phyloP scores from a whole-genome alignment of 352 stramenopile genomes.

The Phytopythium aichiense region DNA sequence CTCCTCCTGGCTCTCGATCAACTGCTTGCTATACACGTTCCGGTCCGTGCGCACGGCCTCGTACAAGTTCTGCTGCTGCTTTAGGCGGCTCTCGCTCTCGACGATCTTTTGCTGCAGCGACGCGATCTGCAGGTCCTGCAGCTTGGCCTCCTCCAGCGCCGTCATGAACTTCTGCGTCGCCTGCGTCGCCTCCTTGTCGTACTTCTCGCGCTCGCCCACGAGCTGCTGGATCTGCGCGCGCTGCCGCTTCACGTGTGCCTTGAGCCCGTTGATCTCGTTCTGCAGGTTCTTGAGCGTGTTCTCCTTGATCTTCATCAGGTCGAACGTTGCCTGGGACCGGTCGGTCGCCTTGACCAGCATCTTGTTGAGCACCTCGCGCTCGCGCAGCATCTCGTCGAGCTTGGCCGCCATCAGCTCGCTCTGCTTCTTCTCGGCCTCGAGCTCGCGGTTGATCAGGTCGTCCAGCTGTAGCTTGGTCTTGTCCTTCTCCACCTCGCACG shows the following conservation, averaged over 20 bases:
- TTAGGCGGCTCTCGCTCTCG: slow-evolving; percentile 75
- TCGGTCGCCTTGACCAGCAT: slow-evolving; percentile 86
- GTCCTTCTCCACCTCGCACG: slow-evolving; percentile 65
- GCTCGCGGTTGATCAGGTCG: slow-evolving; percentile 54
- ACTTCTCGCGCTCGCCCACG: slow-evolving; percentile 82
- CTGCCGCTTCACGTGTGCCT: slow-evolving; percentile 78
- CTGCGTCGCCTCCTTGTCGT: slow-evolving; percentile 80
- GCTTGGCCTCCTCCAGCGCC: slow-evolving; percentile 71
- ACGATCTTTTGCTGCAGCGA: slow-evolving; percentile 74
- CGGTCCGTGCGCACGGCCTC: slow-evolving; percentile 89
- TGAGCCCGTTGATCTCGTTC: slow-evolving; percentile 87
- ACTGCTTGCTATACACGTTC: slow-evolving; percentile 92
- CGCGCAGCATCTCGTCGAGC: slow-evolving; percentile 73
- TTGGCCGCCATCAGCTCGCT: slow-evolving; percentile 71
- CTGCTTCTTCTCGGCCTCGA: slow-evolving; percentile 66
- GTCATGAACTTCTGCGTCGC: slow-evolving; percentile 84
- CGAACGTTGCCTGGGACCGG: slow-evolving; percentile 76
- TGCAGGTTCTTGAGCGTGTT: slow-evolving; percentile 89
- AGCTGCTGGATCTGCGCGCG: slow-evolving; percentile 79
- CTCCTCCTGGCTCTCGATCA: slow-evolving; percentile 91
- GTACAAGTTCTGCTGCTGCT: slow-evolving; percentile 95
- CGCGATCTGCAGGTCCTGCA: slow-evolving; percentile 71
- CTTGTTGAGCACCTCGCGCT: slow-evolving; percentile 82
- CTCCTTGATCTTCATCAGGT: slow-evolving; percentile 90
- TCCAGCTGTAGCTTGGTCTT: slow-evolving; percentile 57